A percentile compares a stretch with the other conserved stretches of the same genome.
Conservation (phyloP, 768 basidiomycete genomes). For the Tricholoma furcatifolium region DNA sequence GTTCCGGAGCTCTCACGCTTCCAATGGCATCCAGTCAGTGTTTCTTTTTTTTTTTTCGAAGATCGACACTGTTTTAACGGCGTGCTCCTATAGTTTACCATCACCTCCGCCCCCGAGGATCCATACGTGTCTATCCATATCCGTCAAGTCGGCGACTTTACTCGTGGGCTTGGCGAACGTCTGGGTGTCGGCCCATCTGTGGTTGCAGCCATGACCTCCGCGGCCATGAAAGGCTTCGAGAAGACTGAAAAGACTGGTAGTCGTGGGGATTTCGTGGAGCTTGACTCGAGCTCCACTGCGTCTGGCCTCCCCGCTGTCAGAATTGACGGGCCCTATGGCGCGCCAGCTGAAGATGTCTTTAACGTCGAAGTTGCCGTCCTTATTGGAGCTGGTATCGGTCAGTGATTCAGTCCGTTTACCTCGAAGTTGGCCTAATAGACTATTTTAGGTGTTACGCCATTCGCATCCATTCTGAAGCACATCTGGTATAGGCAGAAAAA, state of each 20-base stretch:
- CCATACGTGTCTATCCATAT: conserved; percentile 91
- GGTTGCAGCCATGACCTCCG: conserved; percentile 75
- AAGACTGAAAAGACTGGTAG: conserved; percentile 49
- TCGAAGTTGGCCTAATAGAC: conserved; percentile 3
- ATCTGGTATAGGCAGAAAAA: conserved; percentile 92
- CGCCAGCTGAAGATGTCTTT: conserved; percentile 91
- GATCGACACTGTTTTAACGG: not conserved
- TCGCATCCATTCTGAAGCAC: conserved; percentile 92
- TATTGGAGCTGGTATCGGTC: conserved; percentile 91
- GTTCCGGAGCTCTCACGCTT: conserved; percentile 80
- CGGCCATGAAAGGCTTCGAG: conserved; percentile 75
- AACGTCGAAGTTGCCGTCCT: conserved; percentile 85
- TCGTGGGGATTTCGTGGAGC: conserved; percentile 82
- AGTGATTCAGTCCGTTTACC: conserved; percentile 16
- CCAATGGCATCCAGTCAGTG: conserved; percentile 94
- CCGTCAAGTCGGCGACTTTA: conserved; percentile 91
- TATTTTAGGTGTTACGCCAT: conserved; percentile 80
- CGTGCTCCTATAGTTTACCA: conserved; percentile 67
- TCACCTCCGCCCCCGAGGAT: conserved; percentile 93
- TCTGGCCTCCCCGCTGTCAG: conserved; percentile 66
- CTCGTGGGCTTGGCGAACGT: conserved; percentile 78
- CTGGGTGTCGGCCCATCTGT: conserved; percentile 79
- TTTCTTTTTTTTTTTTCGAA: not conserved
- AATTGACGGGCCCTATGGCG: conserved; percentile 91
- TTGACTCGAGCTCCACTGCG: conserved; percentile 50